Percentiles rank a stretch among this genome's conserved stretches.
phyloP scores from a whole-genome alignment of 2,329 filamentous ascomycete species.

The Colletotrichum somersetense region DNA sequence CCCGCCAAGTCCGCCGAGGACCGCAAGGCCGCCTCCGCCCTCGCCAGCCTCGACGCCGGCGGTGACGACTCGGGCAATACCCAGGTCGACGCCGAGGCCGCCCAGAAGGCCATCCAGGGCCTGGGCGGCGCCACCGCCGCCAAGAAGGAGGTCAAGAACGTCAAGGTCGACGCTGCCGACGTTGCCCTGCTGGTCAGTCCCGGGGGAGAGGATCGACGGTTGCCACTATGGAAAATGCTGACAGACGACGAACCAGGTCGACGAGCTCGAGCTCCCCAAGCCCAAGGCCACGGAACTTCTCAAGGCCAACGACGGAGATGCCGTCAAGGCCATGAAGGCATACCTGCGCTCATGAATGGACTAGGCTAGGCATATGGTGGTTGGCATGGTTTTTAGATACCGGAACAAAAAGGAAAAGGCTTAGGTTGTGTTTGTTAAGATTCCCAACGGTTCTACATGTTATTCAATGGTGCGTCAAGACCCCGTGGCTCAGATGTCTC shows the following conservation, averaged over 20 bases:
- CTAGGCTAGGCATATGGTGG: not conserved
- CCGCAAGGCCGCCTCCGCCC: slow-evolving; percentile 80
- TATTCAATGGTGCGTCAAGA: slow-evolving; percentile 28
- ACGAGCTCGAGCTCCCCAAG: slow-evolving; percentile 80
- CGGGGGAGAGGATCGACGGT: too few relatives aligned
- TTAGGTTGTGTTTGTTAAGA: slow-evolving; percentile 15
- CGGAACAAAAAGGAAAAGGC: not conserved
- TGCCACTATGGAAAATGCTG: not conserved
- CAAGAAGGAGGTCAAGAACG: slow-evolving; percentile 65
- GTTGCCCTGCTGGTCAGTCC: slow-evolving; percentile 74
- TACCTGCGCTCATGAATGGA: slow-evolving; percentile 53
- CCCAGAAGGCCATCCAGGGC: slow-evolving; percentile 78
- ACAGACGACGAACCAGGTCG: slow-evolving; percentile 60
- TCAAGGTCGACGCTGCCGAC: slow-evolving; percentile 82
- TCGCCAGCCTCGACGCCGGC: slow-evolving; percentile 74
- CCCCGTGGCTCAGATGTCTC: not conserved
- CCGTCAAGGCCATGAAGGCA: slow-evolving; percentile 74
- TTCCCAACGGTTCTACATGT: slow-evolving; percentile 17
- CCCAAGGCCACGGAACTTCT: slow-evolving; percentile 80
- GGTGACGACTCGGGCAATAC: slow-evolving; percentile 59
- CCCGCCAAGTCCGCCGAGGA: slow-evolving; percentile 78
- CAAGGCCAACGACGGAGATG: slow-evolving; percentile 77
- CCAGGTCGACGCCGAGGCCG: slow-evolving; percentile 75
- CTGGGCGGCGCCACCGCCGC: slow-evolving; percentile 57
- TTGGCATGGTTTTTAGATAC: slow-evolving; percentile 16